Percentiles rank a stretch among this genome's conserved stretches.
phyloP scores from a whole-genome alignment of 2,329 filamentous ascomycete genomes.

The Helotiales sp. region DNA sequence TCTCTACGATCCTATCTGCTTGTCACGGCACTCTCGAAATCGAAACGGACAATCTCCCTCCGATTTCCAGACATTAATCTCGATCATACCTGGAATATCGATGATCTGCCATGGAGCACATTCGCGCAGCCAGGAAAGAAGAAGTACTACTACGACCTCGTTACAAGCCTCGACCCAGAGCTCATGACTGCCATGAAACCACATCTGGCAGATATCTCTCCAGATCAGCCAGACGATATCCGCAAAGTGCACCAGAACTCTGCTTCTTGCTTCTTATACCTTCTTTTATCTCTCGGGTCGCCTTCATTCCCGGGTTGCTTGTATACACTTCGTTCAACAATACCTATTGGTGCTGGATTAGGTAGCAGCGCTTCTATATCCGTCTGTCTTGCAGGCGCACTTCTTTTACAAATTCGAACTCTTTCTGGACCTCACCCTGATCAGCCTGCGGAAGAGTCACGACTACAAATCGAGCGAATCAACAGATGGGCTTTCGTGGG shows the following conservation, averaged over 20 bases:
- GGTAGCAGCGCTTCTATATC: conserved; percentile 94
- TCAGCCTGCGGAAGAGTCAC: conserved; percentile 84
- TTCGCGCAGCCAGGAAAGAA: conserved; percentile 85
- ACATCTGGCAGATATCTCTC: conserved; percentile 71
- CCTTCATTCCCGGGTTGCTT: conserved; percentile 77
- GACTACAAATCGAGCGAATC: conserved; percentile 88
- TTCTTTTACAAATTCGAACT: conserved; percentile 85
- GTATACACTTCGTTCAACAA: conserved; percentile 90
- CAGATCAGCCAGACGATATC: conserved; percentile 62
- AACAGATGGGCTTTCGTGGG: conserved; percentile 97
- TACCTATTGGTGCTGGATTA: conserved; percentile 87
- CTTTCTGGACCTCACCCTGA: conserved; percentile 89
- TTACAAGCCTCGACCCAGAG: conserved; percentile 80
- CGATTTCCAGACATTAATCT: conserved; percentile 90
- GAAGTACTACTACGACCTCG: conserved; percentile 90
- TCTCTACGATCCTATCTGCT: conserved; percentile 95
- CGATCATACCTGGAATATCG: conserved; percentile 91
- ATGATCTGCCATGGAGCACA: conserved; percentile 80
- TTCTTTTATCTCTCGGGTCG: conserved; percentile 84
- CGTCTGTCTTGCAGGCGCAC: conserved; percentile 81
- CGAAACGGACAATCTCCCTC: conserved; percentile 81
- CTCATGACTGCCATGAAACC: conserved; percentile 80
- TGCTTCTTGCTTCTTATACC: conserved; percentile 84
- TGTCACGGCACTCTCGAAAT: conserved; percentile 91
- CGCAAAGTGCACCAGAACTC: conserved; percentile 84